These are phyloP conservation scores for Neonectria ditissima DNA, from an alignment of 2,329 filamentous ascomycete species.

Conservation along the genomic window DNA sequence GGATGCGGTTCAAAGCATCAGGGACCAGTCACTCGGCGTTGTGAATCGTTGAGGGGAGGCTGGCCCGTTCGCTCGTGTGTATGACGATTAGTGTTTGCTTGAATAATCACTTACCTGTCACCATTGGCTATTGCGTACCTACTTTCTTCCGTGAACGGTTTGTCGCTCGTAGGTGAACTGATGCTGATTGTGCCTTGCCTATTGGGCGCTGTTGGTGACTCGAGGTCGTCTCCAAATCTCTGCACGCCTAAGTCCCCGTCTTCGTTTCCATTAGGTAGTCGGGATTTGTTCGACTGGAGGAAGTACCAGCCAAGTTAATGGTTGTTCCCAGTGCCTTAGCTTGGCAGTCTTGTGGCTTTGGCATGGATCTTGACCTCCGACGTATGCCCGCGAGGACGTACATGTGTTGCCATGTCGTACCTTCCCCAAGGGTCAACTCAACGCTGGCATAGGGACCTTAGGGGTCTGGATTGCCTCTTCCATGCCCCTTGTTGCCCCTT, in stretches of 20 bases:
- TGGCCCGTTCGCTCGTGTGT: constrained; percentile 51
- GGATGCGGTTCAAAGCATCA: constrained; percentile 29
- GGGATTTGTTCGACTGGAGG: neutral
- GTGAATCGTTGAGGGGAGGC: constrained; percentile 43
- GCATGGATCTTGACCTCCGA: neutral
- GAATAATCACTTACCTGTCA: constrained; percentile 45
- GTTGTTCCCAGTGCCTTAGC: no score
- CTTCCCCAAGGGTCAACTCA: neutral
- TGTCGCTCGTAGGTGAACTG: neutral
- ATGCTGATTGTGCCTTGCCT: neutral
- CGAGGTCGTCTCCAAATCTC: no score
- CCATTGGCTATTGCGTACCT: neutral
- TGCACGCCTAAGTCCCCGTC: no score
- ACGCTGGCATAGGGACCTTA: neutral
- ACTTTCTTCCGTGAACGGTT: neutral
- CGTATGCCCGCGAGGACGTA: neutral
- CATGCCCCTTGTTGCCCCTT: no score
- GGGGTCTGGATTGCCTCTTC: no score
- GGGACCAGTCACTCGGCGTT: constrained; percentile 25
- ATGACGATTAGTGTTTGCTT: constrained; percentile 51
- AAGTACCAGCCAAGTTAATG: no score
- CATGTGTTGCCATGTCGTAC: neutral
- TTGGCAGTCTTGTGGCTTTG: neutral
- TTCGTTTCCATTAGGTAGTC: neutral
- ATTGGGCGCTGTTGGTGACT: no score